These are phyloP conservation scores for Huntiella moniliformis DNA, from an alignment of 2,329 filamentous ascomycete genomes.

Conservation along the genomic window DNA sequence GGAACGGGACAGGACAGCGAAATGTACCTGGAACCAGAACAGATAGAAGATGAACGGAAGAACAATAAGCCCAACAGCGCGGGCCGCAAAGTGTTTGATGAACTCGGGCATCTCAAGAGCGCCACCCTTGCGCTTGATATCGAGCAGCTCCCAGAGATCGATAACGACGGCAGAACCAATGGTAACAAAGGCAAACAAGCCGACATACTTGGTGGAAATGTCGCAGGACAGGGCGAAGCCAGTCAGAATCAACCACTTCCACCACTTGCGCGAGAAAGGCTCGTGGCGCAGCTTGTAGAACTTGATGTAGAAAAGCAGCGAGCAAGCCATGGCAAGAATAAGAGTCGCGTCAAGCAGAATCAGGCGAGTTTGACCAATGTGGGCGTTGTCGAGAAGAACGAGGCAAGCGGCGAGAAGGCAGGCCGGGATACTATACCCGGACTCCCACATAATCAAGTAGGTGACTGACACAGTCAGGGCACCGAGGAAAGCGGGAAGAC, in stretches of 20 bases:
- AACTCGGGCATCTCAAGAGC: constrained; percentile 65
- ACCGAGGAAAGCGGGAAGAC: constrained; percentile 79
- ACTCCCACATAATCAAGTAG: constrained; percentile 99
- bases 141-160: constrained; percentile 85
- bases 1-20: constrained; percentile 69
- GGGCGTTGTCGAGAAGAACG: constrained; percentile 89
- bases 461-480: constrained; percentile 84
- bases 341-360: constrained; percentile 90
- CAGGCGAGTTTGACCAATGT: constrained; percentile 87
- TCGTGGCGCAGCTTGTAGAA: constrained; percentile 92
- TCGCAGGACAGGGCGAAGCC: constrained; percentile 91
- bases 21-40: constrained; percentile 99
- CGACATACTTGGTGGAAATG: constrained; percentile 97
- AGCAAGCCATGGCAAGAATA: constrained; percentile 90
- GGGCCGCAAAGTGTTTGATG: constrained; percentile 74
- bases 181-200: constrained; percentile 89
- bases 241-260: constrained; percentile 96
- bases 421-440: constrained; percentile 86
- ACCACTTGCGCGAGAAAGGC: constrained; percentile 90
- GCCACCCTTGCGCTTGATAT: constrained; percentile 70
- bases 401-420: constrained; percentile 72
- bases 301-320: constrained; percentile 81
- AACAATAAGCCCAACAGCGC: constrained; percentile 68
- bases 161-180: constrained; percentile 87
- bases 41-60: constrained; percentile 95